Percentiles rank a stretch among this genome's conserved stretches.
Evolutionary conservation across 768 basidiomycete genomes (phyloP).

Genomic region (Terana coerulea): DNA sequence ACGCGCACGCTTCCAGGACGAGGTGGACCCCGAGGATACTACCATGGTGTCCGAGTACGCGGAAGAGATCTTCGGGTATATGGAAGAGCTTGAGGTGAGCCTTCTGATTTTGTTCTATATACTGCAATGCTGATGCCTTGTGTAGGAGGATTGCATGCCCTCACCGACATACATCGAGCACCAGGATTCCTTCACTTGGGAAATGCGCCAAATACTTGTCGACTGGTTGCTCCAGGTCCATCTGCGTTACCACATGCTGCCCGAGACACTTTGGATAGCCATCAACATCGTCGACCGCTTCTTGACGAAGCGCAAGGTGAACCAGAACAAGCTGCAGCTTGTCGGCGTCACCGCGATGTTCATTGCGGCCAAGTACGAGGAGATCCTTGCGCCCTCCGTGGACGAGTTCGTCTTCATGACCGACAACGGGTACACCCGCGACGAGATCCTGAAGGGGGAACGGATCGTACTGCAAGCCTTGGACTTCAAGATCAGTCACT

Average conservation of each 20-base stretch:
- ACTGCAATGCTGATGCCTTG: background rate
- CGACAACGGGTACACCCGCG: slow-evolving; percentile 88
- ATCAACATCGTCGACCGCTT: slow-evolving; percentile 90
- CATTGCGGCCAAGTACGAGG: slow-evolving; percentile 98
- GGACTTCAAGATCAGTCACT: slow-evolving; percentile 93
- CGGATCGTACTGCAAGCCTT: slow-evolving; percentile 93
- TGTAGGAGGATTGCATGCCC: slow-evolving; percentile 84
- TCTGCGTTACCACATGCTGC: slow-evolving; percentile 97
- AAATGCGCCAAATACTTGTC: slow-evolving; percentile 93
- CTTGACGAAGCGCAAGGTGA: slow-evolving; percentile 66
- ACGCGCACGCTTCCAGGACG: slow-evolving; percentile 59
- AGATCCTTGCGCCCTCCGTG: slow-evolving; percentile 93
- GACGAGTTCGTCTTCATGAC: slow-evolving; percentile 99
- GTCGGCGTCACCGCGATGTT: slow-evolving; percentile 99
- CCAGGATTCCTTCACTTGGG: slow-evolving; percentile 90
- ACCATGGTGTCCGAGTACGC: slow-evolving; percentile 98
- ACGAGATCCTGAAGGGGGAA: slow-evolving; percentile 98
- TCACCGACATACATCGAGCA: slow-evolving; percentile 90
- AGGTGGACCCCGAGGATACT: slow-evolving; percentile 74
- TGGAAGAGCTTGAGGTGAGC: slow-evolving; percentile 94
- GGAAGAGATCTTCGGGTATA: slow-evolving; percentile 98
- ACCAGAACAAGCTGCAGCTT: slow-evolving; percentile 83
- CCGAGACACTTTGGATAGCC: slow-evolving; percentile 98
- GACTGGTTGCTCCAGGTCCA: slow-evolving; percentile 99
- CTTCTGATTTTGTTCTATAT: slow-evolving; percentile 25